These are phyloP conservation scores for Hypoxylon sp. DNA, from an alignment of 2,329 filamentous ascomycete genomes.

Conservation along the genomic window DNA sequence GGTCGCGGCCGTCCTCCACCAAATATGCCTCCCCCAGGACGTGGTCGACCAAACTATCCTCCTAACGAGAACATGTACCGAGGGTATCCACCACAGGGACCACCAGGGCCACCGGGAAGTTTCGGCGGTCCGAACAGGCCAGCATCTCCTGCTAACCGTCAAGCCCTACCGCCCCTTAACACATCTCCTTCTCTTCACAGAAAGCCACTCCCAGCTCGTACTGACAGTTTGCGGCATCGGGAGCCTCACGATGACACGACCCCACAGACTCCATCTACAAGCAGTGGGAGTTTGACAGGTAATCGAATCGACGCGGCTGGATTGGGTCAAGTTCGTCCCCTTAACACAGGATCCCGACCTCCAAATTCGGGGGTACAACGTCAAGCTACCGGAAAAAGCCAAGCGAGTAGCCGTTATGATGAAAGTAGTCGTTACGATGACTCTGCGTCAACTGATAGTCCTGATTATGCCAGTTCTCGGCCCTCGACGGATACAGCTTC, in stretches of 20 bases:
- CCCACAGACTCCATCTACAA: constrained; percentile 57
- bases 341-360: constrained; percentile 51
- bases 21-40: constrained; percentile 50
- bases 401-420: constrained; percentile 59
- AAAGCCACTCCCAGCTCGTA: constrained; percentile 66
- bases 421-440: constrained; percentile 69
- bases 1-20: constrained; percentile 50
- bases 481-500: constrained; percentile 66
- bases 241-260: constrained; percentile 58
- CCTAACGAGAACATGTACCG: constrained; percentile 49
- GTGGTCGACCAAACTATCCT: constrained; percentile 50
- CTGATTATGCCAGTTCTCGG: constrained; percentile 83
- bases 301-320: constrained; percentile 64
- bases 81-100: constrained; percentile 46
- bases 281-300: constrained; percentile 58
- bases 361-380: constrained; percentile 49
- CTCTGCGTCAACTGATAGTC: constrained; percentile 74
- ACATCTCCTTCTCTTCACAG: constrained; percentile 63
- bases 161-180: constrained; percentile 53
- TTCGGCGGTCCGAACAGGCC: constrained; percentile 46
- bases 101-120: constrained; percentile 40
- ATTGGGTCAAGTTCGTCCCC: constrained; percentile 62
- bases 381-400: constrained; percentile 56
- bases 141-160: constrained; percentile 44
- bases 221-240: constrained; percentile 56